Evolutionary conservation across 148 eudicot genomes (phyloP).

Genomic region (Persicaria maculosa): DNA sequence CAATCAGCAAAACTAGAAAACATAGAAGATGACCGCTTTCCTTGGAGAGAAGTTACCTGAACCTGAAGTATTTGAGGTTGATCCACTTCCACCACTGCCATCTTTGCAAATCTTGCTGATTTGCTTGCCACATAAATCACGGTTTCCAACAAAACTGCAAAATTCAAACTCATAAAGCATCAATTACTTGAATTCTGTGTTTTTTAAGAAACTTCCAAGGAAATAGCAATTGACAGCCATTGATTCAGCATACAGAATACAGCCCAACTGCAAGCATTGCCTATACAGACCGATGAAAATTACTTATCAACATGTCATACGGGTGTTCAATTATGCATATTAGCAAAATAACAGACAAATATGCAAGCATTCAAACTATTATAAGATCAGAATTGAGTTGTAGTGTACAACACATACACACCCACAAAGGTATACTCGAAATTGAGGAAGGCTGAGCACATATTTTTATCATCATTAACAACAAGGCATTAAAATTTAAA

Average conservation of each 20-base stretch:
- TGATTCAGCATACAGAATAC: neutral
- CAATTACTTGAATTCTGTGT: neutral
- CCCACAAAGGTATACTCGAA: neutral
- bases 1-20: neutral
- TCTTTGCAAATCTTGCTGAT: constrained; percentile 44
- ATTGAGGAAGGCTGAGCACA: neutral
- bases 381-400: neutral
- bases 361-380: too few species aligned
- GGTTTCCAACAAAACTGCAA: constrained; percentile 77
- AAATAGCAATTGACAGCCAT: neutral
- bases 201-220: neutral
- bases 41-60: neutral
- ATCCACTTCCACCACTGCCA: constrained; percentile 34
- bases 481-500: neutral
- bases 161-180: neutral
- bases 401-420: neutral
- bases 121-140: constrained; percentile 75
- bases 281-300: neutral
- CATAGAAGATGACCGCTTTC: neutral
- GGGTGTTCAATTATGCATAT: neutral
- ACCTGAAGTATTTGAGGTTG: constrained; percentile 23
- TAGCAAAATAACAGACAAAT: neutral
- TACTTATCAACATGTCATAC: neutral
- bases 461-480: neutral
- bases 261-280: neutral